A percentile compares a stretch with the other conserved stretches of the same genome.
These are phyloP conservation scores for Apiospora arundinis DNA, from an alignment of 2,329 filamentous ascomycete genomes.

Conservation along the genomic window DNA sequence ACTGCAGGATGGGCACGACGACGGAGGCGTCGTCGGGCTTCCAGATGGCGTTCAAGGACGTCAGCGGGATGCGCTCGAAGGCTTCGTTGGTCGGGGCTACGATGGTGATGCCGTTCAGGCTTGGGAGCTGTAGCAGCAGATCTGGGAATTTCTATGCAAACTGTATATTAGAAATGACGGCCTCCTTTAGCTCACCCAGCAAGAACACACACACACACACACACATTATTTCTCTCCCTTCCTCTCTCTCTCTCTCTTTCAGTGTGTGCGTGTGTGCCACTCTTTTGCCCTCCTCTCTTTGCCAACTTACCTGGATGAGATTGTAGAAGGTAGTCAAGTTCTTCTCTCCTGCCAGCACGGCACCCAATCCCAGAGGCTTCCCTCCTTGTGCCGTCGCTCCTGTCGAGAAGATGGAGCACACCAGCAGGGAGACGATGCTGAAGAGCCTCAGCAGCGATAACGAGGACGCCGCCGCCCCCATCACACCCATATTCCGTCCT, in stretches of 20 bases:
- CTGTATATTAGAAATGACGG: background rate
- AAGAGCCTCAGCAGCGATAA: background rate
- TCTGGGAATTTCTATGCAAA: constrained; percentile 52
- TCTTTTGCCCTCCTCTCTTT: background rate
- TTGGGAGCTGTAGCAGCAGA: constrained; percentile 51
- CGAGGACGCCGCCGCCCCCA: background rate
- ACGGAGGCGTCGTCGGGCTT: constrained; percentile 51
- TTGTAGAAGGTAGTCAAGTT: constrained; percentile 52
- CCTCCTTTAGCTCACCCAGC: too few species aligned
- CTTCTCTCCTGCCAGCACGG: constrained; percentile 45
- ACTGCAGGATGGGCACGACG: constrained; percentile 59
- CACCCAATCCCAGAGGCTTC: constrained; percentile 44
- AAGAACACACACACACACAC: too few species aligned
- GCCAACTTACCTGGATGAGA: constrained; percentile 47
- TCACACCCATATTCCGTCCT: background rate
- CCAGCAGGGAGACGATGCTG: background rate
- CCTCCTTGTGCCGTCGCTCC: constrained; percentile 17
- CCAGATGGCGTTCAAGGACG: constrained; percentile 55
- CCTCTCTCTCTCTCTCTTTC: background rate
- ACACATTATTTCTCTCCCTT: too few species aligned
- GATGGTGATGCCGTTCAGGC: constrained; percentile 53
- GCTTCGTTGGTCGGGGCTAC: constrained; percentile 65
- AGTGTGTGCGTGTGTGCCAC: too few species aligned
- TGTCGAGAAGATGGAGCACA: background rate
- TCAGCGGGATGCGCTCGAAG: constrained; percentile 61